Base-by-base conservation (phyloP, 2,329 filamentous ascomycete genomes). In the Hypoxylon sp. region DNA sequence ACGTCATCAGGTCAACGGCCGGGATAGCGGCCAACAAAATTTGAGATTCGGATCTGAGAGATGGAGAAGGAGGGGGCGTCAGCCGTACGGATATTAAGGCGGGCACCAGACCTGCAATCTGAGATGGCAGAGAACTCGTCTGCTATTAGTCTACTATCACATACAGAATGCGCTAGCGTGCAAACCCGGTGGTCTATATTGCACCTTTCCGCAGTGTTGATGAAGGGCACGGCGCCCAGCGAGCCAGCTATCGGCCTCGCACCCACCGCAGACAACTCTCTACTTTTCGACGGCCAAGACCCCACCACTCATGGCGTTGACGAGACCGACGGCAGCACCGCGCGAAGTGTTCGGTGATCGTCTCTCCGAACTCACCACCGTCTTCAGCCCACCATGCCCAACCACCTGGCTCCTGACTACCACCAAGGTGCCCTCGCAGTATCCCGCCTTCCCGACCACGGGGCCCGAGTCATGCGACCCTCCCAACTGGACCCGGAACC, bases 391-490 rank as follows among this genome's bases (percentile, higher is more conserved):
- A 5, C 72, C 75, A 3, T 78, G 77, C 58, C 42, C 72, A 27
- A 74, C 68, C 9, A 70, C 72, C 8, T 78, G 76, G 76, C 68
- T 78, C n/a, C 45, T 78, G 21, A 77, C 75, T 1, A 72, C 71
- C 1, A 73, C 71, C 21, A 72, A 73, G 59, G 49, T 72, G 31
- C 75, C 73, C 0, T 78, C 76, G 2, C 75, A 78, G 59, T 74
- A 70, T 49, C 76, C 74, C 4, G 48, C 70, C 0, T 77, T 73
- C 37, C 73, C 69, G 10, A 72, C 69, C 11, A 51, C 62, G 3
- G 74, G 72, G 0, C 69, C 74, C 1, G 40, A 63, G 2, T 70
- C 65, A 0, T 77, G 74, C 53, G 69, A 75, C 51, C 75, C 74
- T 15, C 75, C 76, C 0, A 57, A 54, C 2, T 79, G 75, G 75